Conservation (phyloP, 768 basidiomycete genomes). For the Suillus fuscotomentosus region DNA sequence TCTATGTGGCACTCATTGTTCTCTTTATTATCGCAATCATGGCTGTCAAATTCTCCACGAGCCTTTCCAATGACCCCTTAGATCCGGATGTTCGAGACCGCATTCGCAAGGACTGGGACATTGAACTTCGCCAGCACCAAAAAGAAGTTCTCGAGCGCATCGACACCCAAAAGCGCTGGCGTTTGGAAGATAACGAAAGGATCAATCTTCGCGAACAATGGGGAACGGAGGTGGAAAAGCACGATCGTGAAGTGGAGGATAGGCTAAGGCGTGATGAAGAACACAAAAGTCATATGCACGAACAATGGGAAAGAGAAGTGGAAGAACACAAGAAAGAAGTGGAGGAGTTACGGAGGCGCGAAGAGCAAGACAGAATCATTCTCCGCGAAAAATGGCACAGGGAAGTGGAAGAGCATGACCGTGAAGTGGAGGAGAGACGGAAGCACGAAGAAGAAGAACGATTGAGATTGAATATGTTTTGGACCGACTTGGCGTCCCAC, state of each 20-base stretch:
- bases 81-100: conserved; percentile 22
- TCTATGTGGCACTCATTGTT: not conserved
- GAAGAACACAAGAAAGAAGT: conserved; percentile 8
- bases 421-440: not conserved
- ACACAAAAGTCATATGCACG: not conserved
- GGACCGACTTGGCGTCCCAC: conserved; percentile 18
- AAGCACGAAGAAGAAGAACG: conserved; percentile 18
- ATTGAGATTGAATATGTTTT: conserved; percentile 19
- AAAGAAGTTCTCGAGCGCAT: conserved; percentile 12
- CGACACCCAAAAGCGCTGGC: conserved; percentile 16
- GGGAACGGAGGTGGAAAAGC: not conserved
- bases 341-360: not conserved
- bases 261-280: conserved; percentile 14
- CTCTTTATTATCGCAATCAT: not conserved
- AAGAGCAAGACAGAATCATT: not conserved
- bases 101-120: conserved; percentile 18
- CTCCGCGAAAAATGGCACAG: not conserved
- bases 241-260: conserved; percentile 12
- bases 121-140: conserved; percentile 19
- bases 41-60: not conserved
- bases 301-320: conserved; percentile 18
- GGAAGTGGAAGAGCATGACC: conserved; percentile 9
- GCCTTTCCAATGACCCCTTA: conserved; percentile 19
- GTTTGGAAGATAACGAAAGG: conserved; percentile 14
- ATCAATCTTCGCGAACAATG: not conserved